These are phyloP conservation scores for Acanthamoeba triangularis DNA, from an alignment of 208 protist genomes.

Conservation along the genomic window DNA sequence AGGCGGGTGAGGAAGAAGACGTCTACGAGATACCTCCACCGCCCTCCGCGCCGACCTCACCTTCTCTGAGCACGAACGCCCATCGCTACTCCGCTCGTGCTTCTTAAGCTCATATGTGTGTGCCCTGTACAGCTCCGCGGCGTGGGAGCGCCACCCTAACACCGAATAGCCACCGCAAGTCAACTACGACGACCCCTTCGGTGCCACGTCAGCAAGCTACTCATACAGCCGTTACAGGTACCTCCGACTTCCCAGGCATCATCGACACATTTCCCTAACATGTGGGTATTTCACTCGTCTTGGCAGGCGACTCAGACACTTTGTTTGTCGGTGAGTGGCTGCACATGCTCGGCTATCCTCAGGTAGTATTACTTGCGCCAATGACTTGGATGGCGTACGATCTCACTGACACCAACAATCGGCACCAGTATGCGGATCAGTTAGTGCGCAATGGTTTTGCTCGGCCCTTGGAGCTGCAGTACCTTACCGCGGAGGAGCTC, in stretches of 20 bases:
- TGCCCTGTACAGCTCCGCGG: neutral
- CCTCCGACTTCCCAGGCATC: neutral
- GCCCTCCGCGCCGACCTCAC: neutral
- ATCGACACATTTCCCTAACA: too few relatives aligned
- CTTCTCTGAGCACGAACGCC: neutral
- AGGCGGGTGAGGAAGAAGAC: neutral
- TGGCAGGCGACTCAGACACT: neutral
- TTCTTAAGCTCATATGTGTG: neutral
- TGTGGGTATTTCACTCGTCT: too few relatives aligned
- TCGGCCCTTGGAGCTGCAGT: neutral
- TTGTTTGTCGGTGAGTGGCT: neutral
- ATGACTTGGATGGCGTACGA: neutral
- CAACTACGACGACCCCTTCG: too few relatives aligned
- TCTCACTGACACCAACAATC: neutral
- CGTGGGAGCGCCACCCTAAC: neutral
- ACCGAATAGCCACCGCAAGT: too few relatives aligned
- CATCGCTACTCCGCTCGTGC: too few relatives aligned
- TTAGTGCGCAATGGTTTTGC: neutral
- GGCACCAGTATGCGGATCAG: neutral
- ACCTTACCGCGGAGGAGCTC: neutral
- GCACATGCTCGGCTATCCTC: slow-evolving; percentile 5
- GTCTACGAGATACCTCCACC: slow-evolving; percentile 23
- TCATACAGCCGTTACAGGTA: neutral
- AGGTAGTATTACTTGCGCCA: neutral
- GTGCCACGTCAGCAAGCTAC: too few relatives aligned